Evolutionary conservation across 1,284 basidiomycete genomes (phyloP).

Genomic region (Porogramme epimiltina): DNA sequence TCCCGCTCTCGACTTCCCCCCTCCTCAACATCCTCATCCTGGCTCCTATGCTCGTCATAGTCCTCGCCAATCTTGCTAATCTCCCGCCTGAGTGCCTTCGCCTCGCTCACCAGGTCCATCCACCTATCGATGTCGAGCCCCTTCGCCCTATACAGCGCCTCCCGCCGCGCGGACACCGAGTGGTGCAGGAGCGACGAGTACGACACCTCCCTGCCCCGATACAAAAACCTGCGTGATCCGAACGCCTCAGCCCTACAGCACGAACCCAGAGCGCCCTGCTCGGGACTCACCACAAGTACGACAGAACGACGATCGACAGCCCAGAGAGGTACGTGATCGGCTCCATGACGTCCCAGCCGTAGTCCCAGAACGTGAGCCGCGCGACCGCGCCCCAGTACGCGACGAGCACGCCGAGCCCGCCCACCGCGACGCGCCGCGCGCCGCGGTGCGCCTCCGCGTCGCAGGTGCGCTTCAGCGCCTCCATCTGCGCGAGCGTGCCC

Average conservation of each 20-base stretch:
- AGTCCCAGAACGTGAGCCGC: conserved; percentile 66
- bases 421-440: conserved; percentile 56
- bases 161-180: conserved; percentile 58
- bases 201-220: conserved; percentile 70
- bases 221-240: conserved; percentile 53
- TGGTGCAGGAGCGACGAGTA: conserved; percentile 61
- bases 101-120: conserved; percentile 57
- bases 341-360: conserved; percentile 70
- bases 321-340: conserved; percentile 68
- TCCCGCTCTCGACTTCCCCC: too few species aligned
- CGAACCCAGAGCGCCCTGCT: background rate
- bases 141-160: conserved; percentile 56
- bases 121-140: conserved; percentile 66
- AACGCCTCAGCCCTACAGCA: too few species aligned
- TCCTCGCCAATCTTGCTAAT: conserved; percentile 63
- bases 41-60: conserved; percentile 47
- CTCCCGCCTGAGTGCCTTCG: conserved; percentile 50
- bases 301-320: conserved; percentile 57
- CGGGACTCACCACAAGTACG: conserved; percentile 58
- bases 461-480: conserved; percentile 53
- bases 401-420: conserved; percentile 59
- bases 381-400: conserved; percentile 67
- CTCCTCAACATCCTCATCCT: too few species aligned
- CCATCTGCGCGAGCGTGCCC: conserved; percentile 47
- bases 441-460: conserved; percentile 58